phyloP scores from a whole-genome alignment of 78 protist genomes.

The Parvularia atlantis region DNA sequence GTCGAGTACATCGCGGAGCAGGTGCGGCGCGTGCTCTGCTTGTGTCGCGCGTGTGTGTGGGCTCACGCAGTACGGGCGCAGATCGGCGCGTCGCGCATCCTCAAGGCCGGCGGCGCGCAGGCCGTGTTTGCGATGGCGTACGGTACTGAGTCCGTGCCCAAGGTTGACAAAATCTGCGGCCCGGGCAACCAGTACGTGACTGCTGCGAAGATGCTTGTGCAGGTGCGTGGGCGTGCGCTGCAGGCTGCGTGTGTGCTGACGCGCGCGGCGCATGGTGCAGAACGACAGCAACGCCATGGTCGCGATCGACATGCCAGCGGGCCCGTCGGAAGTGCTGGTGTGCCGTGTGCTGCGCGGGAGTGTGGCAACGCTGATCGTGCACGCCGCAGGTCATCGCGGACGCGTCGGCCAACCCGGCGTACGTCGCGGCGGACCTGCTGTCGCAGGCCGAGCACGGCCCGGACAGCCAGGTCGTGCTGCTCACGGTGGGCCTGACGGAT shows the following conservation, averaged over 20 bases:
- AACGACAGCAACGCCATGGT: constrained; percentile 14
- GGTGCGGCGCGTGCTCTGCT: too few species aligned
- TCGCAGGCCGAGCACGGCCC: constrained; percentile 73
- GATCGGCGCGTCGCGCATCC: constrained; percentile 11
- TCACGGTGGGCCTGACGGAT: background rate
- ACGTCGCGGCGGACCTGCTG: constrained; percentile 62
- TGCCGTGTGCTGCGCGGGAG: too few species aligned
- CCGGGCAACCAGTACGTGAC: constrained; percentile 74
- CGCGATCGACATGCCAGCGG: constrained; percentile 81
- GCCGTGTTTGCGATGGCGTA: constrained; percentile 73
- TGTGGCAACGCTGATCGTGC: too few species aligned
- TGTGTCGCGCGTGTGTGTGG: too few species aligned
- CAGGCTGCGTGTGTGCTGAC: background rate
- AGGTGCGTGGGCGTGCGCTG: background rate
- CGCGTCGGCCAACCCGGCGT: constrained; percentile 30
- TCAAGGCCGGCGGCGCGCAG: constrained; percentile 66
- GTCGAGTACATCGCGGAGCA: constrained; percentile 16
- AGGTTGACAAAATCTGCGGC: constrained; percentile 39
- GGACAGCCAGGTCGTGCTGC: constrained; percentile 28
- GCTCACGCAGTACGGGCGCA: constrained; percentile 6
- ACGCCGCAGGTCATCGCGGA: constrained; percentile 51
- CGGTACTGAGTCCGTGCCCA: constrained; percentile 44
- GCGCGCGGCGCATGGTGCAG: background rate
- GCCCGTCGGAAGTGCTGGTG: constrained; percentile 53
- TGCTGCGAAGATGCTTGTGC: constrained; percentile 67